A percentile compares a stretch with the other conserved stretches of the same genome.
Evolutionary conservation across 2,329 filamentous ascomycete species (phyloP).

Genomic region (Nemania serpens): DNA sequence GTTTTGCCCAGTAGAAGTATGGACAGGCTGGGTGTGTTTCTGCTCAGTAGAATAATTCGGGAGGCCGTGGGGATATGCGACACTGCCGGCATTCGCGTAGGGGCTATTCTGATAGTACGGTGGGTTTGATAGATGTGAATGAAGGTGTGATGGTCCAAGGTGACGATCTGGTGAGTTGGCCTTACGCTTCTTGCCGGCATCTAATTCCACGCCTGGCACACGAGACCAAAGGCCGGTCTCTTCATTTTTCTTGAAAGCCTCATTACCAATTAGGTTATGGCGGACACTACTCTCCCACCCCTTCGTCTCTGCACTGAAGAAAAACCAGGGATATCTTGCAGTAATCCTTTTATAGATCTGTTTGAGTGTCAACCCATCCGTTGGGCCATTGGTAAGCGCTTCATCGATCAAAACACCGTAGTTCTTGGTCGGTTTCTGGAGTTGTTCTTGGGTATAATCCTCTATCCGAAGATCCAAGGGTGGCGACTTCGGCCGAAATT

Average conservation of each 20-base stretch:
- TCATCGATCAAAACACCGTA: constrained; percentile 66
- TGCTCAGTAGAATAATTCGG: constrained; percentile 32
- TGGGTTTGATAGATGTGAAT: constrained; percentile 37
- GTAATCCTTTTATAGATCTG: constrained; percentile 68
- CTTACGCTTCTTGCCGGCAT: constrained; percentile 66
- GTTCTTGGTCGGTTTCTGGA: constrained; percentile 66
- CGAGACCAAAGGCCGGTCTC: constrained; percentile 61
- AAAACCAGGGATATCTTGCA: constrained; percentile 62
- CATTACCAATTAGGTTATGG: constrained; percentile 66
- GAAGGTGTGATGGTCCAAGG: constrained; percentile 37
- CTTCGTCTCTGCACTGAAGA: constrained; percentile 64
- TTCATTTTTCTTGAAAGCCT: constrained; percentile 64
- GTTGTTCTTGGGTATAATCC: constrained; percentile 62
- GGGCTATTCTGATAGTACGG: constrained; percentile 40
- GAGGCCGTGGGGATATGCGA: constrained; percentile 33
- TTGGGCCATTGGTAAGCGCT: constrained; percentile 58
- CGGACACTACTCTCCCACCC: constrained; percentile 71
- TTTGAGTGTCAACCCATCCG: constrained; percentile 61
- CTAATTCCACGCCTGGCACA: constrained; percentile 61
- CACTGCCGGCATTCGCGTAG: constrained; percentile 35
- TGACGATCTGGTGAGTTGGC: constrained; percentile 56
- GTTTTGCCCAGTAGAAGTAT: constrained; percentile 32
- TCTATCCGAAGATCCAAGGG: constrained; percentile 59
- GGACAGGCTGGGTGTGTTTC: constrained; percentile 33
- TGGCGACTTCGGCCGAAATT: constrained; percentile 62